A percentile compares a stretch with the other conserved stretches of the same genome.
Conservation (phyloP, 23 red algal genomes). For the Gracilaria caudata region DNA sequence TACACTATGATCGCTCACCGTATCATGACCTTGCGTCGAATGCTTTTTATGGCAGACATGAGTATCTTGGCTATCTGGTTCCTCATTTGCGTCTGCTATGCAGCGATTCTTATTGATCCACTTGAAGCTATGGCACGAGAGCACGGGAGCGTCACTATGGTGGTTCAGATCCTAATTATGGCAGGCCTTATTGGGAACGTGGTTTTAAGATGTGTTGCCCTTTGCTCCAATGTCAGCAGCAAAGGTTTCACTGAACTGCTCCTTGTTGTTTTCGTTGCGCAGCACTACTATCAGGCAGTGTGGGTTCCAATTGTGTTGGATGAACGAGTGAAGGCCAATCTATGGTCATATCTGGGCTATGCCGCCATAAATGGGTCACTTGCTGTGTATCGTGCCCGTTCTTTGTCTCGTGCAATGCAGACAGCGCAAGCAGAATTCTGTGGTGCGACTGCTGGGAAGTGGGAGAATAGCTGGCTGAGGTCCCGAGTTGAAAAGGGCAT, state of each 20-base stretch:
- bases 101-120: conserved; percentile 36
- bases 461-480: conserved; percentile 31
- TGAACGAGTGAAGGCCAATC: conserved; percentile 17
- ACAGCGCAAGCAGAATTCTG: conserved; percentile 25
- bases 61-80: conserved; percentile 43
- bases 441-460: conserved; percentile 9
- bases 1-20: conserved; percentile 16
- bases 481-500: conserved; percentile 1
- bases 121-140: conserved; percentile 37
- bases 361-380: conserved; percentile 10
- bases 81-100: conserved; percentile 36
- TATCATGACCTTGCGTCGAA: conserved; percentile 49
- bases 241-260: conserved; percentile 31
- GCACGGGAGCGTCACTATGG: conserved; percentile 18
- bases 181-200: conserved; percentile 45
- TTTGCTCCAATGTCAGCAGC: background rate
- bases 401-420: conserved; percentile 18
- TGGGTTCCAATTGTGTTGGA: conserved; percentile 63
- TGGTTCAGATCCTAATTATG: conserved; percentile 51
- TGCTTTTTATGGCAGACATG: conserved; percentile 61
- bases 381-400: conserved; percentile 53
- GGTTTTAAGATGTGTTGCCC: conserved; percentile 40
- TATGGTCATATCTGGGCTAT: conserved; percentile 42
- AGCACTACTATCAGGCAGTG: conserved; percentile 68
- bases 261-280: conserved; percentile 40